phyloP scores from a whole-genome alignment of 306 rosid species.

The Herpetospermum pedunculosum region DNA sequence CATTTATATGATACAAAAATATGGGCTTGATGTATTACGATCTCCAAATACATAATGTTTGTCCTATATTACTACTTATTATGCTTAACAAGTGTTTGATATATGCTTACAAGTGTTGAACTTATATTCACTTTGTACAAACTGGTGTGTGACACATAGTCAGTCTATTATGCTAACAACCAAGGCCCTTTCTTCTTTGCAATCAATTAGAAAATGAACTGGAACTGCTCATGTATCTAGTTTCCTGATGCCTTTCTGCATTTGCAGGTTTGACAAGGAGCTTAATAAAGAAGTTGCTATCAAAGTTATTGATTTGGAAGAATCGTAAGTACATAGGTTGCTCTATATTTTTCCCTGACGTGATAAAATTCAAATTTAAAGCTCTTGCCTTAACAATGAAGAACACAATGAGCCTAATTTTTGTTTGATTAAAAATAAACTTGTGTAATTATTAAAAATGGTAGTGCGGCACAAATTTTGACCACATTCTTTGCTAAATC shows the following conservation, averaged over 20 bases:
- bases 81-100: neutral
- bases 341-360: neutral
- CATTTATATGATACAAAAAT: neutral
- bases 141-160: neutral
- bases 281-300: conserved; percentile 87
- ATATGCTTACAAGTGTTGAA: neutral
- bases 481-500: neutral
- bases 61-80: neutral
- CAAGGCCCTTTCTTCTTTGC: neutral
- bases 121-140: neutral
- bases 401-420: neutral
- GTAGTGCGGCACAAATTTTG: neutral
- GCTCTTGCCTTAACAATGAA: neutral
- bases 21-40: neutral
- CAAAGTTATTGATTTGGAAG: conserved; percentile 97
- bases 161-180: neutral
- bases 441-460: neutral
- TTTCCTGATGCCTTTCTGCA: conserved; percentile 9
- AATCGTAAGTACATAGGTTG: conserved; percentile 62
- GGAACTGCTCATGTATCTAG: neutral
- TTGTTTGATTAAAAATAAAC: neutral
- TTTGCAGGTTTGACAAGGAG: conserved; percentile 84
- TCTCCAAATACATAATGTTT: neutral
- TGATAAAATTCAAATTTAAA: neutral
- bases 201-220: neutral